These are phyloP conservation scores for Rubia yunnanensis DNA, from an alignment of 257 asterid species.

Conservation along the genomic window DNA sequence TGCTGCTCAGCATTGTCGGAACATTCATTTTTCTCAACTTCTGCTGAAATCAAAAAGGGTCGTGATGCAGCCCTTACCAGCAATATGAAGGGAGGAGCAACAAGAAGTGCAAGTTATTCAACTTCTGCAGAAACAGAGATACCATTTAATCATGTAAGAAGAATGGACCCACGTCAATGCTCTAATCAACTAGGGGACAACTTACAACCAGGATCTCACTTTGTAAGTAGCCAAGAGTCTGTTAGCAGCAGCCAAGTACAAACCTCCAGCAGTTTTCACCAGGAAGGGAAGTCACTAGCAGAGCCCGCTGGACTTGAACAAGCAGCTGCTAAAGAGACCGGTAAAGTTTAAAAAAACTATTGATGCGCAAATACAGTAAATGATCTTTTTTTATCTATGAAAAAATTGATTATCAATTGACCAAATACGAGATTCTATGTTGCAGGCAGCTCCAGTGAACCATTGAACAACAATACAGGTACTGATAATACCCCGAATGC, in stretches of 20 bases:
- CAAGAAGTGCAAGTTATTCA: constrained; percentile 21
- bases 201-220: constrained; percentile 20
- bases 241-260: constrained; percentile 23
- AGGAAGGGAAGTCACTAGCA: constrained; percentile 15
- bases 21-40: constrained; percentile 34
- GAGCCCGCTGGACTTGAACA: constrained; percentile 33
- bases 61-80: constrained; percentile 16
- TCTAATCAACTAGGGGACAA: constrained; percentile 16
- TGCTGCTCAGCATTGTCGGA: constrained; percentile 24
- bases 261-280: constrained; percentile 23
- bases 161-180: constrained; percentile 14
- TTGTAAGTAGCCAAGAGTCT: constrained; percentile 22
- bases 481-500: constrained; percentile 25
- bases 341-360: constrained; percentile 24
- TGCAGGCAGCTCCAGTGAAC: constrained; percentile 21
- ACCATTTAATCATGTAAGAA: constrained; percentile 27
- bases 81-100: constrained; percentile 24
- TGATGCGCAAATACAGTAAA: neutral
- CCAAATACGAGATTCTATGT: constrained; percentile 9
- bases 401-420: neutral
- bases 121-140: constrained; percentile 23
- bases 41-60: constrained; percentile 22
- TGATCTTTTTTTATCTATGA: constrained; percentile 9
- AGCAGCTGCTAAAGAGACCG: constrained; percentile 27
- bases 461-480: constrained; percentile 18